Evolutionary conservation across 1,284 basidiomycete genomes (phyloP).

Genomic region (Kalmanozyma brasiliensis): DNA sequence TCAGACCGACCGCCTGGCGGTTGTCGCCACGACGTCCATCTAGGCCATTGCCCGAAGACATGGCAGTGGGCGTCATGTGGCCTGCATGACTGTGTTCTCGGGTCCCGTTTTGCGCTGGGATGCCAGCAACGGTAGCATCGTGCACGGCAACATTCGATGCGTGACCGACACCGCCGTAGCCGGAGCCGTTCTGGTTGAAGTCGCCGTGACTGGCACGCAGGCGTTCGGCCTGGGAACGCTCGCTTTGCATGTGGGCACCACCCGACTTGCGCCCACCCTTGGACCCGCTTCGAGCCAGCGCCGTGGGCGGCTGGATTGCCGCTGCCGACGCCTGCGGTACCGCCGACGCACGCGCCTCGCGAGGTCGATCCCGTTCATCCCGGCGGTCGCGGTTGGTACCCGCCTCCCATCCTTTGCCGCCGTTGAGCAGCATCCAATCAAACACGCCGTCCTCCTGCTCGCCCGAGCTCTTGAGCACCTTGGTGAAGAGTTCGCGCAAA

Average conservation of each 20-base stretch:
- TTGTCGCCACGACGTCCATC: constrained; percentile 49
- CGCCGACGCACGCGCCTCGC: constrained; percentile 48
- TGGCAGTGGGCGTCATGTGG: constrained; percentile 44
- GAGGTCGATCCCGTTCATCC: constrained; percentile 65
- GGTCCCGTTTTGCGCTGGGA: constrained; percentile 39
- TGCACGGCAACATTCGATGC: constrained; percentile 62
- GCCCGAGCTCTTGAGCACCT: constrained; percentile 87
- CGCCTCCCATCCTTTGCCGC: constrained; percentile 93
- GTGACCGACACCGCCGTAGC: constrained; percentile 55
- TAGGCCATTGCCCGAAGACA: constrained; percentile 40
- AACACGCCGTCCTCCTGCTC: constrained; percentile 88
- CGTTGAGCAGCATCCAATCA: constrained; percentile 89
- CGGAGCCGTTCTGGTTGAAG: constrained; percentile 44
- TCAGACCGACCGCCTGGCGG: constrained; percentile 52
- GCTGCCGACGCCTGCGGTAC: constrained; percentile 32
- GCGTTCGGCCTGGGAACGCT: constrained; percentile 39
- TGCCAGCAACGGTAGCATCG: constrained; percentile 55
- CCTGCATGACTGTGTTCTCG: constrained; percentile 52
- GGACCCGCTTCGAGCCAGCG: constrained; percentile 50
- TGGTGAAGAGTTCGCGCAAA: constrained; percentile 87
- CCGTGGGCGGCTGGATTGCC: constrained; percentile 36
- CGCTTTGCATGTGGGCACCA: constrained; percentile 41
- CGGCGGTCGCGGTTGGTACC: constrained; percentile 70
- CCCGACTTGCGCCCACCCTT: constrained; percentile 61
- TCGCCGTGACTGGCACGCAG: constrained; percentile 52